Evolutionary conservation across 2,329 filamentous ascomycete genomes (phyloP).

Genomic region (Alternaria brassicae): DNA sequence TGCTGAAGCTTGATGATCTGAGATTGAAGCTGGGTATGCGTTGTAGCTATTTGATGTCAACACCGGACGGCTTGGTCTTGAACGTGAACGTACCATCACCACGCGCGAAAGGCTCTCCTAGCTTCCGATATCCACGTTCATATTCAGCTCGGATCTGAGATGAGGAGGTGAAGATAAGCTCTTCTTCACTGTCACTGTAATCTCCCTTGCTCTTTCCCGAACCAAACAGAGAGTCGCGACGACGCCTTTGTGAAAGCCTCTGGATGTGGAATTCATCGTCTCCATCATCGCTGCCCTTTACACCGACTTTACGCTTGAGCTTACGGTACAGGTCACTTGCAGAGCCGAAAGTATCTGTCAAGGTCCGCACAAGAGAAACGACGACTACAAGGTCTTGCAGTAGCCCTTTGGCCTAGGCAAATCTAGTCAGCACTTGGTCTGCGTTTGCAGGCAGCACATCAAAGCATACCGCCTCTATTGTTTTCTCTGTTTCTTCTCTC

Average conservation of each 20-base stretch:
- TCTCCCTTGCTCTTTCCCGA: conserved; percentile 22
- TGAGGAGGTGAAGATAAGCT: conserved; percentile 35
- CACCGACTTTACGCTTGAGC: conserved; percentile 32
- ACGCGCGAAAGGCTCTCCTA: conserved; percentile 41
- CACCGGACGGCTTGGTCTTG: neutral
- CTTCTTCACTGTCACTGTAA: conserved; percentile 38
- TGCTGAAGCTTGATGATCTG: conserved; percentile 45
- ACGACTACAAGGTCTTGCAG: conserved; percentile 37
- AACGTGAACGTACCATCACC: conserved; percentile 36
- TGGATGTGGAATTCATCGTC: conserved; percentile 8
- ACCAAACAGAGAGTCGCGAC: conserved; percentile 28
- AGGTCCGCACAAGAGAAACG: conserved; percentile 38
- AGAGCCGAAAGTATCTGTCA: conserved; percentile 42
- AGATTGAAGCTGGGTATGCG: conserved; percentile 41
- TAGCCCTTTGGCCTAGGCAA: conserved; percentile 33
- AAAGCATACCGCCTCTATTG: conserved; percentile 21
- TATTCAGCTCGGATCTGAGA: conserved; percentile 38
- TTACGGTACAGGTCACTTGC: conserved; percentile 42
- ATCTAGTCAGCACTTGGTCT: conserved; percentile 1
- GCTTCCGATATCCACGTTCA: conserved; percentile 36
- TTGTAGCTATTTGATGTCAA: conserved; percentile 30
- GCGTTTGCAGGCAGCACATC: neutral
- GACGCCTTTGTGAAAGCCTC: conserved; percentile 9
- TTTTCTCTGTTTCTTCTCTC: conserved; percentile 28
- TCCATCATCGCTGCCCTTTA: conserved; percentile 23